Conservation (phyloP, 352 stramenopile genomes). For the Phytophthora fragariaefolia region DNA sequence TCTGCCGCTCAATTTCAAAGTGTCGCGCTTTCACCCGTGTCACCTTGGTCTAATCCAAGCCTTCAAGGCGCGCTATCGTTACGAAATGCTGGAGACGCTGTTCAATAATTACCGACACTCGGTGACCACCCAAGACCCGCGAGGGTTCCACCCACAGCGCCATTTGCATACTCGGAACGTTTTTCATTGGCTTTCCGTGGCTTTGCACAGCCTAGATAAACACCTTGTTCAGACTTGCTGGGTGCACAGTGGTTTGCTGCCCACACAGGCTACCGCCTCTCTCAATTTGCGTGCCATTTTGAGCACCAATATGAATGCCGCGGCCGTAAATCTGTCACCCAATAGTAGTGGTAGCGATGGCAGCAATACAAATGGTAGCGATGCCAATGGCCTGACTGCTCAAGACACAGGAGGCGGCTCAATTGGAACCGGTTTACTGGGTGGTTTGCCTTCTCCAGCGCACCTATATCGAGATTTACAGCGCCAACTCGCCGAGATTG, state of each 20-base stretch:
- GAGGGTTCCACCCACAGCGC: conserved; percentile 53
- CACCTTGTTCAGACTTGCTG: conserved; percentile 77
- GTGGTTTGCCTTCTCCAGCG: conserved; percentile 40
- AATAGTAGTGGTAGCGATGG: conserved; percentile 25
- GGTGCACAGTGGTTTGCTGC: conserved; percentile 76
- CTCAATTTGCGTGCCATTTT: conserved; percentile 73
- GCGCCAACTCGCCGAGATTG: conserved; percentile 61
- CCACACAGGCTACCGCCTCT: conserved; percentile 64
- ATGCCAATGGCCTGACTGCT: conserved; percentile 5
- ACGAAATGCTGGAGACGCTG: conserved; percentile 80
- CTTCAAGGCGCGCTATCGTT: conserved; percentile 84
- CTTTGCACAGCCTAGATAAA: conserved; percentile 74
- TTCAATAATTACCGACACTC: conserved; percentile 69
- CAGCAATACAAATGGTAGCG: conserved; percentile 18
- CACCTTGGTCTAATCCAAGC: conserved; percentile 78
- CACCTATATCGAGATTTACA: conserved; percentile 72
- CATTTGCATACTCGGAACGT: conserved; percentile 81
- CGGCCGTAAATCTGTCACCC: conserved; percentile 12
- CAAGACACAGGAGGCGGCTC: conserved; percentile 6
- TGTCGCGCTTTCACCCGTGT: conserved; percentile 73
- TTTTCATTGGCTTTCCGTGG: conserved; percentile 86
- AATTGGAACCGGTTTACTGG: conserved; percentile 16
- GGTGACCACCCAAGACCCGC: conserved; percentile 53
- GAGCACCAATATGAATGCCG: conserved; percentile 23
- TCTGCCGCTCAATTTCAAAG: conserved; percentile 82